Base-by-base conservation (phyloP, 2,329 filamentous ascomycete species). In the Trematosphaeria pertusa region DNA sequence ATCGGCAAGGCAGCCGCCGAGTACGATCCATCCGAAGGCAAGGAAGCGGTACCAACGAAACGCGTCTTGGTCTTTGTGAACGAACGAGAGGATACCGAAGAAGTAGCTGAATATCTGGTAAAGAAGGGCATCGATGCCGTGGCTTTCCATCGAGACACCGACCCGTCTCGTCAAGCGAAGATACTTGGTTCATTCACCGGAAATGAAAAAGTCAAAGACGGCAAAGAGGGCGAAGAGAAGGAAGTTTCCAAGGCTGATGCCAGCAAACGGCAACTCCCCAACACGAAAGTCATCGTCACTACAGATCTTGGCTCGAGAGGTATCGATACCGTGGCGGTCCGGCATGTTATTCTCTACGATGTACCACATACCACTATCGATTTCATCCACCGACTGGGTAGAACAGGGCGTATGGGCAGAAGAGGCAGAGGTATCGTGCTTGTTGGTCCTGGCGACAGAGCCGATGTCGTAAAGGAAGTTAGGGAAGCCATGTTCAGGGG, bases 301-400 rank as follows among this genome's bases (percentile, higher is more conserved):
- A 99, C 94, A 0, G 94, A 99, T 71, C 76, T 99, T 47, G 91
- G 90, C 4, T 96, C 91, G 5, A 79, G 94, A 58, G 94, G 94
- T 53, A 96, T 99, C 61, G 94, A 99, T 71, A 99, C 94, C 0
- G 75, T 97, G 21, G 88, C 90, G 14, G 93, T 97, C 14, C 83
- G 89, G 46, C 90, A 96, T 58, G 94, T 99, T 41, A 87, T 99
- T 43, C 76, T 99, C 19, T 97, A 96, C 71, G 91, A 99, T 69
- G 93, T 99, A n/a, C 94, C 94, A 4, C 93, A 97, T 68, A 96
- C 90, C 0, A 96, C 91, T 0, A 95, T 99, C 50, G 95, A 99
- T 72, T 99, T 99, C 64, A 97, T 99, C 64, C 95, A 99, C 73
- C 87, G 95, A 12, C 83, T 97, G 4, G 94, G 94, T 12, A 83